These are phyloP conservation scores for Mycogone perniciosa DNA, from an alignment of 2,329 filamentous ascomycete species.

Conservation along the genomic window DNA sequence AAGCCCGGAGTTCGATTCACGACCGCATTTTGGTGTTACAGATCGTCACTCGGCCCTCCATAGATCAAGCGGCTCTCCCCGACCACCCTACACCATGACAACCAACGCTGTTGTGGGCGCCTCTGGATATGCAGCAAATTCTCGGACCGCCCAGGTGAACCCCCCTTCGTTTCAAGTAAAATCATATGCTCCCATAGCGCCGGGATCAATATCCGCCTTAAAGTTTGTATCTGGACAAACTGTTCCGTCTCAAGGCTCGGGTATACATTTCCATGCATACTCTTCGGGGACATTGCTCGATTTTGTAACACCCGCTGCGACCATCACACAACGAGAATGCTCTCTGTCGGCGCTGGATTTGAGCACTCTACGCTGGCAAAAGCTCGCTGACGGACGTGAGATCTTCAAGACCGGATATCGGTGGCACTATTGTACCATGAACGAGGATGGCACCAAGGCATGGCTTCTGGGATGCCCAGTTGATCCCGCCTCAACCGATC, in stretches of 20 bases:
- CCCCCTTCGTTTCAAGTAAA: constrained; percentile 60
- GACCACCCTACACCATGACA: constrained; percentile 45
- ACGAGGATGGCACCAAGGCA: constrained; percentile 89
- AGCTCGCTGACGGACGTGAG: constrained; percentile 87
- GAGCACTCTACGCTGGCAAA: constrained; percentile 84
- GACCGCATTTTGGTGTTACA: constrained; percentile 50
- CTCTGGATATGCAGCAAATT: constrained; percentile 62
- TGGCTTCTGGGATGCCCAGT: constrained; percentile 93
- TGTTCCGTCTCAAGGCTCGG: constrained; percentile 81
- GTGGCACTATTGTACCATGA: constrained; percentile 98
- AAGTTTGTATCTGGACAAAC: constrained; percentile 78
- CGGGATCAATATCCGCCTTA: constrained; percentile 81
- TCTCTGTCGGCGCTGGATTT: constrained; percentile 86
- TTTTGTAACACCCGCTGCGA: constrained; percentile 86
- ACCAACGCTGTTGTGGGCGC: constrained; percentile 48
- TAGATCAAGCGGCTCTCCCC: constrained; percentile 43
- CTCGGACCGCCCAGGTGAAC: constrained; percentile 60
- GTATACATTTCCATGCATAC: constrained; percentile 92
- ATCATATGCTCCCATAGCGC: constrained; percentile 74
- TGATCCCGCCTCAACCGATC: constrained; percentile 58
- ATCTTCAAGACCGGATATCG: constrained; percentile 88
- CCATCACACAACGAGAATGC: constrained; percentile 79
- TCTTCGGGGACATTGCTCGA: constrained; percentile 89
- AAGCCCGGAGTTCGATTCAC: constrained; percentile 73
- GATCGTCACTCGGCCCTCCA: constrained; percentile 39